Base-by-base conservation (phyloP, 495 filamentous ascomycete genomes). In the Hypoxylon perforatum region DNA sequence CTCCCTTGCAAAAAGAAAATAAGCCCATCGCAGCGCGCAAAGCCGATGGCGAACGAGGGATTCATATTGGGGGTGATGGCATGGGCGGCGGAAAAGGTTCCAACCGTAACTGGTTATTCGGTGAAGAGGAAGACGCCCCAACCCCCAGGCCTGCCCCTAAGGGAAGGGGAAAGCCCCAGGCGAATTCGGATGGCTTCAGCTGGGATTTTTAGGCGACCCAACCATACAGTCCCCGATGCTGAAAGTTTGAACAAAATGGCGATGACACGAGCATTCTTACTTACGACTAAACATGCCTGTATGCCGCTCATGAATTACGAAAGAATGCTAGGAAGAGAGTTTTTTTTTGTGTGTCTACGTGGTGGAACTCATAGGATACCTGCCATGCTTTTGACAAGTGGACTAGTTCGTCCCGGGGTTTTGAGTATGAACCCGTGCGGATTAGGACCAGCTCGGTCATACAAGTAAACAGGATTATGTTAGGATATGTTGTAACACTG, bases 11-110 rank as follows among this genome's bases (percentile, higher is more conserved):
- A 60, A 82, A 84, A 65, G 79, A 83, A 69, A 81, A 83, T 71
- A 72, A 75, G 65, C 46, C 72, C 51, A 63, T 46, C 48, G 67
- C 39, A 46, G 65, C 56, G 44, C 69, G 57, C 63, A 80, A 58
- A 65, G 33, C 44, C 23, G 57, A 53, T 39, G 70, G 71, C 12
- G 77, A 79, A 30, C 73, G 79, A 21, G 82, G 86, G 35, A 87
- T 90, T 62, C 76, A 78, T 55, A 88, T 84, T 36, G 84, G 77
- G 0, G 90, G 91, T 30, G 87, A 94, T 65, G 91, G 90, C 22
- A 92, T 92, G 87, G 90, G 91, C 28, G 89, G 89, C 46, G 85
- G 83, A 62, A 90, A 86, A 73, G 88, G 84, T 14, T 68, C 80
- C 14, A 78, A 77, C n/a, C 76, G 86, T 57, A 74, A 77, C 63